Evolutionary conservation across 441 rosid genomes (phyloP), one percentile per base, ranked within the genome.

Genomic region (Flueggea neowawraea): DNA sequence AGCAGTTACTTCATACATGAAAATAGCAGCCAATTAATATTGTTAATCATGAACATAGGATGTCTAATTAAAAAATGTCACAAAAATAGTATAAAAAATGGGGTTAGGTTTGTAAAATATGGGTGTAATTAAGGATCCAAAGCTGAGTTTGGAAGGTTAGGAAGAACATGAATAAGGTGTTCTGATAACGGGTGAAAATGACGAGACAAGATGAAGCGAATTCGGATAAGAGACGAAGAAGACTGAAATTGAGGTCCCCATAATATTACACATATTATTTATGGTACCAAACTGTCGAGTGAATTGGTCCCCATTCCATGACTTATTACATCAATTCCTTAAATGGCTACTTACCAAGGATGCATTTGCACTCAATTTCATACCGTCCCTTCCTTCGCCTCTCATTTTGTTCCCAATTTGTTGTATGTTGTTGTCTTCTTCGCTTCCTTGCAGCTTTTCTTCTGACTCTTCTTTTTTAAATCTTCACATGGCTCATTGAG

Each of bases 101-200:
- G 28, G 28, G 28, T 22, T 22, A 22, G 28, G 28, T 22, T 22
- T 0, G 28, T 22, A 22, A 22, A 22, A 22, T 22, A 22, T 22
- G 28, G 28, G 28, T 22, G 2, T 22, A 22, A 22, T 63, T 59
- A 22, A 55, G 76, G 39, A 78, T 69, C 75, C 70, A 63, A 65
- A 66, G 73, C 63, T 64, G 44, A 16, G 61, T 50, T 62, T 31
- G 64, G 12, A 36, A 61, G 12, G 12, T 9, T 47, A 7, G 57
- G 72, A 36, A 64, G 76, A 81, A 72, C 74, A 69, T 55, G 14
- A 9, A 47, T 58, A 54, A 48, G 4, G 4, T 16, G 52, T 44
- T 70, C 70, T 76, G 69, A 74, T 75, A 73, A 80, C 71, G 71
- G 76, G 67, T 36, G 80, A 73, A 72, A 69, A 69, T 75, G 82